Base-by-base conservation (phyloP, 805 yeast species). In the Wickerhamomyces rabaulensis region DNA sequence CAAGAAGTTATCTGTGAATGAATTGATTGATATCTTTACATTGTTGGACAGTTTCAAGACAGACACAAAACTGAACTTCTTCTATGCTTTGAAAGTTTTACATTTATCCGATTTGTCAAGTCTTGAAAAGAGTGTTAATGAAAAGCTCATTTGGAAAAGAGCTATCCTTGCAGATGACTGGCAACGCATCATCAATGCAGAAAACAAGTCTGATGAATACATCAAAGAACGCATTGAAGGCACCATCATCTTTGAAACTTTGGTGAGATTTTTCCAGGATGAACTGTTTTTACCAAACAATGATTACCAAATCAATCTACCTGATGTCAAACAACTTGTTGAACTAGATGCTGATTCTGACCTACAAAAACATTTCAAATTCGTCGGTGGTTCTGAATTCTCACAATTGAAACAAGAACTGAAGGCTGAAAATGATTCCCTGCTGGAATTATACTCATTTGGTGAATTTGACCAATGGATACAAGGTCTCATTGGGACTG, bases 101-200 rank as follows among this genome's bases (percentile, higher is more conserved):
- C 71, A 78, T 8, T 60, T 74, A 41, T 58, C 61, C 9, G 53
- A 55, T 22, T 55, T 55, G 9, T 47, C 57, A 8, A 48, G 56
- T 15, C 45, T 53, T 13, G 65, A 66, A 43, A 73, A 69, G 48
- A 52, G 48, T 3, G 60, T 65, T 21, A 64, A 64, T 40, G 69
- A 65, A 39, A 62, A 65, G 9, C 52, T 70, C 9, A 63, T 82
- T 0, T 85, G 91, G 89, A 71, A 77, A 52, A 68, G 90, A 51
- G 68, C 84, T 40, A 63, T 86, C 20, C 64, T 68, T 41, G 62
- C 54, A 50, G 85, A 83, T 52, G 71, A 78, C 51, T 79, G 87
- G 84, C 50, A 59, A 7, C 57, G 62, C 17, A 61, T 78, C 13
- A 59, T 63, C 6, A 49, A 61, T 29, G 57, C 67, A 6, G 64